These are phyloP conservation scores for Epichloe aotearoae DNA, from an alignment of 2,329 filamentous ascomycete genomes.

Conservation along the genomic window DNA sequence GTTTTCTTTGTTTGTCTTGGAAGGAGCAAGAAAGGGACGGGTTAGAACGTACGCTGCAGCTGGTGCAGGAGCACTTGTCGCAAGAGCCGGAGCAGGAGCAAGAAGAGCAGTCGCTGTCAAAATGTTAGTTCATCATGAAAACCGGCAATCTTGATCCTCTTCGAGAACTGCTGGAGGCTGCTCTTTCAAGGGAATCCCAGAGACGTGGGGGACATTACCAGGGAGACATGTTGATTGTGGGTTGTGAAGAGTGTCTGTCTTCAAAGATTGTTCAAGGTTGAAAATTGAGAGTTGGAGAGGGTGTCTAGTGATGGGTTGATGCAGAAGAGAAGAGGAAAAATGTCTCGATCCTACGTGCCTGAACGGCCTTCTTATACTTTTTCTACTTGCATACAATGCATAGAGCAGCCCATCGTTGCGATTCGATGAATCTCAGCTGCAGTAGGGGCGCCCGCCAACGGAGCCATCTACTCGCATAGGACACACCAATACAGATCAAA, in stretches of 20 bases:
- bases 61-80: conserved; percentile 11
- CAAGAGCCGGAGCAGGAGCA: conserved; percentile 13
- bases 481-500: neutral
- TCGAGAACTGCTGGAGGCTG: too few relatives aligned
- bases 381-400: neutral
- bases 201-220: conserved; percentile 5
- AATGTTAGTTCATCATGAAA: neutral
- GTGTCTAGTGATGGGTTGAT: neutral
- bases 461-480: neutral
- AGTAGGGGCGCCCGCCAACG: neutral
- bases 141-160: too few relatives aligned
- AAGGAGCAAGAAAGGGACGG: neutral
- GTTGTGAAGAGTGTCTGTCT: neutral
- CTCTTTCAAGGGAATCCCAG: too few relatives aligned
- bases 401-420: neutral
- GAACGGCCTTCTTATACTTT: conserved; percentile 6
- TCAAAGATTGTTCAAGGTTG: neutral
- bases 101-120: conserved; percentile 9
- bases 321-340: neutral
- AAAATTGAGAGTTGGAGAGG: neutral
- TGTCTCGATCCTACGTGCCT: neutral
- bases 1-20: neutral
- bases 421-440: conserved; percentile 2
- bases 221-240: conserved; percentile 7
- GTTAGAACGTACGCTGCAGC: conserved; percentile 10